Evolutionary conservation across 495 filamentous ascomycete genomes (phyloP), one percentile per base, ranked within the genome.

Genomic region (Halenospora varia): DNA sequence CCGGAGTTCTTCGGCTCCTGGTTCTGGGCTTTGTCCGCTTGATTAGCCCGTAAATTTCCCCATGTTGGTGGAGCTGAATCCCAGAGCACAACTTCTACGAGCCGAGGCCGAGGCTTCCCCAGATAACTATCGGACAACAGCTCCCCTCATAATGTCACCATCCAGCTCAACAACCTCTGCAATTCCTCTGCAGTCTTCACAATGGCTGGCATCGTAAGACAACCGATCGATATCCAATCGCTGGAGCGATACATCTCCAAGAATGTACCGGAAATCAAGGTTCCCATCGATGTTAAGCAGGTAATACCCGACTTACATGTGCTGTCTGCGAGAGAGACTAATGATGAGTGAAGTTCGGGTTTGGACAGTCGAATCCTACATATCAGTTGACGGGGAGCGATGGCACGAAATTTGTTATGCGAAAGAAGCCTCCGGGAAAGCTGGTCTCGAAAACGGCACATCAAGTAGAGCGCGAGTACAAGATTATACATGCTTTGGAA

Each of bases 351-450:
- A 70, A 97, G 88, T 98, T 97, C 67, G 89, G 91, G 62, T 98
- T 93, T 68, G 94, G 94, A 51, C 94, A 97, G 73, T 96, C 90
- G 46, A 98, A 97, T 69, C 94, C 94, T 25, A 97, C 94, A 8
- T 97, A 97, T 75, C 88, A 90, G 55, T 77, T 97, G 59, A 95
- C 83, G 10, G 81, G 82, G 57, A 72, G 80, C 55, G 76, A 84
- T 69, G 83, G 84, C 55, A 67, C 70, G 58, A 82, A 82, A 62
- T 96, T 85, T 70, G 93, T 96, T 9, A 76, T 97, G 69, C 88
- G 93, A 65, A 97, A 98, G 80, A 97, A 97, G 73, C 94, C 94
- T 10, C 92, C 93, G 2, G 93, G 94, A 63, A 82, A 85, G 71
- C 85, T 98, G 2, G 79, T 97, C 23, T 95, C 89, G 53, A 92